Evolutionary conservation across 805 yeast species (phyloP), one percentile per base, ranked within the genome.

Genomic region (Spathaspora girioi): DNA sequence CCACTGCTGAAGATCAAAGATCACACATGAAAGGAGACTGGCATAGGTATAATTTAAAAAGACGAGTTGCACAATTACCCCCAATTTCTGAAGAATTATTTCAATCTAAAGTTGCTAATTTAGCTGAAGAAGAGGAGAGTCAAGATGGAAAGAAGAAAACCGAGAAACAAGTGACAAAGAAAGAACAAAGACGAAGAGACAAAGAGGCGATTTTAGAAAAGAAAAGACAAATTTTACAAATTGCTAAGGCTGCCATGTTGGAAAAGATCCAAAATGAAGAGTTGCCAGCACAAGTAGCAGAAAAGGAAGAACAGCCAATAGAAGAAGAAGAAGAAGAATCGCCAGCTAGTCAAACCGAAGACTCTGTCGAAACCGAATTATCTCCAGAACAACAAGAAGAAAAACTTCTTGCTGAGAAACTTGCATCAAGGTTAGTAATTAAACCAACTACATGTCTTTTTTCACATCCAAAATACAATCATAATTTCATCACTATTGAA

Each of bases 11-110:
- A 55, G 76, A 84, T 52, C 99, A 94, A 71, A 78, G 98, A 55
- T 79, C 79, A 56, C 99, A 94, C 66, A 94, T 94, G 99, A 90
- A 89, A 65, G 85, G 97, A 2, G 99, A 94, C 51, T 94, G 99
- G 99, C 99, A 94, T 65, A 80, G 99, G 56, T 94, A 94, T 69
- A 94, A 94, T 63, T 78, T 94, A 63, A 94, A 94, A 65, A 83
- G 99, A 71, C 81, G 97, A 61, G 97, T 94, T 31, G 96, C 97
- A 0, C 71, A 70, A 53, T 64, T 76, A 56, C 79, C 80, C 2
- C 63, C 76, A 15, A 71, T 76, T 26, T 67, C 70, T 48, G 77
- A 77, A 46, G 76, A 68, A n/a, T 59, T 68, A n/a, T 75, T 75
- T 50, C 60, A 64, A 43, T 38, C 59, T 9, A 67, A 67, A 51